phyloP scores from a whole-genome alignment of 2,329 filamentous ascomycete genomes.

The Pseudonectria foliicola region DNA sequence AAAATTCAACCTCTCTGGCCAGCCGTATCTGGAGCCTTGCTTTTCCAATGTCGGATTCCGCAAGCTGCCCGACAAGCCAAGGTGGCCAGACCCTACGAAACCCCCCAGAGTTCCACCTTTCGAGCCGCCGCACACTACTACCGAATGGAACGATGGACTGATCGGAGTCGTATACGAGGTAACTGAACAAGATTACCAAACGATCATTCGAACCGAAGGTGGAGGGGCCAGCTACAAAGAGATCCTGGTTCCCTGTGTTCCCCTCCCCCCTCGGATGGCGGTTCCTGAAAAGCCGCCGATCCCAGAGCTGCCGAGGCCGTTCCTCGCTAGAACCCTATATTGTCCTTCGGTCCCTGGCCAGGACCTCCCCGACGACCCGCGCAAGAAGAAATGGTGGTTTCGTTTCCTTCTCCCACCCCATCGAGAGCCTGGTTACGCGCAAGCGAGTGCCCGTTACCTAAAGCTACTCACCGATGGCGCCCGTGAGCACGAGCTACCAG shows the following conservation, averaged over 20 bases:
- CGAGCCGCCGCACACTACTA: conserved; percentile 14
- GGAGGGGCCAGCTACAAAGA: conserved; percentile 81
- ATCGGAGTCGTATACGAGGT: conserved; percentile 96
- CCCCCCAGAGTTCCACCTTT: conserved; percentile 23
- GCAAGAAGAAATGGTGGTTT: conserved; percentile 36
- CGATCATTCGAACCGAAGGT: conserved; percentile 85
- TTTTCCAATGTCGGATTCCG: conserved; percentile 75
- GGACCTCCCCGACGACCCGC: conserved; percentile 22
- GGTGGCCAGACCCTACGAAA: conserved; percentile 26
- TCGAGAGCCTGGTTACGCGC: conserved; percentile 65
- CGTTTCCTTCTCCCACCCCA: conserved; percentile 38
- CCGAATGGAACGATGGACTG: conserved; percentile 68
- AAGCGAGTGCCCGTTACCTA: conserved; percentile 78
- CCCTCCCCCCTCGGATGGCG: conserved; percentile 50
- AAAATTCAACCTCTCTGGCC: conserved; percentile 76
- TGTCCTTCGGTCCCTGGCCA: conserved; percentile 48
- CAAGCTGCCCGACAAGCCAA: conserved; percentile 37
- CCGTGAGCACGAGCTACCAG: conserved; percentile 69
- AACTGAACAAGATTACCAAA: conserved; percentile 70
- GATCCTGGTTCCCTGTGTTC: conserved; percentile 69
- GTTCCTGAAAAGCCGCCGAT: conserved; percentile 58
- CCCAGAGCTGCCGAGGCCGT: conserved; percentile 49
- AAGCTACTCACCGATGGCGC: conserved; percentile 74
- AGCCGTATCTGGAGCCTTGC: conserved; percentile 85
- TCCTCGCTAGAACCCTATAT: conserved; percentile 81